Conservation (phyloP, 139 green algal genomes). For the Pleodorina starrii region DNA sequence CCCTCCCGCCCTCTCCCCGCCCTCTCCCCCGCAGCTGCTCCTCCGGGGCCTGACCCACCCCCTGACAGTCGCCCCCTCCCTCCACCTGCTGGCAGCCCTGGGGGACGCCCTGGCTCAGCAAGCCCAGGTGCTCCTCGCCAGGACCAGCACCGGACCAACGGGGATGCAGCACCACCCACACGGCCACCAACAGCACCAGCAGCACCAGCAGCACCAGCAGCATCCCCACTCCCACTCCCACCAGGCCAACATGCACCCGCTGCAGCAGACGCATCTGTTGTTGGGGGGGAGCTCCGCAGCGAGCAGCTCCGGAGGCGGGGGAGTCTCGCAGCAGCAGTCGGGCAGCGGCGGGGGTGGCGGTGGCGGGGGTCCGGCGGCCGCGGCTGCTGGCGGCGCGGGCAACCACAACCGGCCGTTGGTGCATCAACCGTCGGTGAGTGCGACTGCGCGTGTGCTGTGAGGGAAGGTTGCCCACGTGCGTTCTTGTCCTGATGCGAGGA, state of each 20-base stretch:
- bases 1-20: not conserved
- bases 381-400: not conserved
- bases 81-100: conserved; percentile 68
- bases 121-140: conserved; percentile 18
- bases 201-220: not conserved
- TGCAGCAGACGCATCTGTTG: not conserved
- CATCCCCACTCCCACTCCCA: not conserved
- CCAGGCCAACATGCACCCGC: not conserved
- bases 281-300: not conserved
- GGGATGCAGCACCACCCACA: not conserved
- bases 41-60: conserved; percentile 85
- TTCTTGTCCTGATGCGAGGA: too few relatives aligned
- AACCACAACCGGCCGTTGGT: not conserved
- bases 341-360: not conserved
- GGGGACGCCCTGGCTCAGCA: conserved; percentile 53
- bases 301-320: not conserved
- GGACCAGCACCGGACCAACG: not conserved
- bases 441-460: not conserved
- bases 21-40: conserved; percentile 74
- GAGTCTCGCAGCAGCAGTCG: not conserved
- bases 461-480: not conserved
- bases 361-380: not conserved
- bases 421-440: not conserved
- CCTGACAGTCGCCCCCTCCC: conserved; percentile 70
- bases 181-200: not conserved